Conservation (phyloP, 1,139 yeast genomes). For the Yamadazyma siamensis region DNA sequence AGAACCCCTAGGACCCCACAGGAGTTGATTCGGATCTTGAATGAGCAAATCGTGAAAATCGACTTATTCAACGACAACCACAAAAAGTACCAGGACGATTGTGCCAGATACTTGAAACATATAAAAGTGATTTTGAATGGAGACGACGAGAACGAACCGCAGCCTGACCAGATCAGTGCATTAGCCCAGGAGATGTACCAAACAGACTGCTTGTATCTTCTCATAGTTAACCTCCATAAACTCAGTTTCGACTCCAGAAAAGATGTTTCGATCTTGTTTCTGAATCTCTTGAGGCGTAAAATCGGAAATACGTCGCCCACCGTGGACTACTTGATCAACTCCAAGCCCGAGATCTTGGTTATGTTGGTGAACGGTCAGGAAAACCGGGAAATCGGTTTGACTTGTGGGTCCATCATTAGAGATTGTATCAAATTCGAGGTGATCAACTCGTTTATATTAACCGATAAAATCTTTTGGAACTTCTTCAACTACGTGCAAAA, state of each 20-base stretch:
- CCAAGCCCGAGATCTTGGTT: constrained; percentile 61
- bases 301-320: constrained; percentile 79
- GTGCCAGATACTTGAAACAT: constrained; percentile 64
- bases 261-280: constrained; percentile 72
- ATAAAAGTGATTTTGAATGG: constrained; percentile 71
- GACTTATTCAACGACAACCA: constrained; percentile 53
- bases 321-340: constrained; percentile 69
- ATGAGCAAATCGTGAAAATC: constrained; percentile 68
- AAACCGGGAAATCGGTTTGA: constrained; percentile 64
- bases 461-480: constrained; percentile 67
- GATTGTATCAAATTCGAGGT: constrained; percentile 83
- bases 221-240: constrained; percentile 55
- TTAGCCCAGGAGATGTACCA: constrained; percentile 73
- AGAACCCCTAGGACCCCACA: constrained; percentile 90
- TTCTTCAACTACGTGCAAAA: constrained; percentile 75
- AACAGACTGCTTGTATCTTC: constrained; percentile 63
- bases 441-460: constrained; percentile 56
- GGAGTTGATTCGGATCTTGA: constrained; percentile 72
- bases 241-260: constrained; percentile 89
- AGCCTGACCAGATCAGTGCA: constrained; percentile 71
- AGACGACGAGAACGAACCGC: constrained; percentile 64
- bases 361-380: constrained; percentile 70
- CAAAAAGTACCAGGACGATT: constrained; percentile 72
- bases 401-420: constrained; percentile 75
- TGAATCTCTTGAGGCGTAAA: constrained; percentile 75